Evolutionary conservation across 306 rosid genomes (phyloP).

Genomic region (Sesbania bispinosa): DNA sequence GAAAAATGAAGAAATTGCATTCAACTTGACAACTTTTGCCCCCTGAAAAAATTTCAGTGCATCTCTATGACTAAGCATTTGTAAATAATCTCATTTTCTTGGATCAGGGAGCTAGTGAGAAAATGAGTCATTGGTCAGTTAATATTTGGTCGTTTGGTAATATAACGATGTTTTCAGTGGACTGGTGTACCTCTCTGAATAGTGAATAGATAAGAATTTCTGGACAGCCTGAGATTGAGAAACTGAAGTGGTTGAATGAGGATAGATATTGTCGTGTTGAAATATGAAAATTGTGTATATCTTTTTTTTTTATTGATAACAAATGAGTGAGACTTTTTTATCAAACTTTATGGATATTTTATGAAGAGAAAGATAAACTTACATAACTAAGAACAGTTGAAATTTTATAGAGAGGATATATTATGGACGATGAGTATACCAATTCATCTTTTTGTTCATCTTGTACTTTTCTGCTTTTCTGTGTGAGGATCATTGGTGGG

Average conservation of each 20-base stretch:
- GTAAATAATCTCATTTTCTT: neutral
- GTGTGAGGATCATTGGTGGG: constrained; percentile 26
- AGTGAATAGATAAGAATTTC: constrained; percentile 4
- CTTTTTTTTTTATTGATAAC: too few species aligned
- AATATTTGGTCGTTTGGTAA: neutral
- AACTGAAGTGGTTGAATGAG: neutral
- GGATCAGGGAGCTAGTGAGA: neutral
- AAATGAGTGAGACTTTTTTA: too few species aligned
- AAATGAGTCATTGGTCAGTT: neutral
- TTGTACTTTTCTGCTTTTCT: constrained; percentile 3
- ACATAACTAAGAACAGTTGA: too few species aligned
- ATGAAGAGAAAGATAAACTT: too few species aligned
- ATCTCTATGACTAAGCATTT: neutral
- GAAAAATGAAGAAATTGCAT: too few species aligned
- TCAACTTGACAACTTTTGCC: neutral
- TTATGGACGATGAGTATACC: too few species aligned
- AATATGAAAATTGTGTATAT: too few species aligned
- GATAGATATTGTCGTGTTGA: too few species aligned
- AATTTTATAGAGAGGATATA: too few species aligned
- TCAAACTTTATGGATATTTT: too few species aligned
- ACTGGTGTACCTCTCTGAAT: neutral
- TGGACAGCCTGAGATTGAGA: neutral
- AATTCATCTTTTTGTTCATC: constrained; percentile 17
- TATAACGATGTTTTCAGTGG: neutral
- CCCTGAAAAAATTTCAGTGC: neutral